Evolutionary conservation across 352 stramenopile species (phyloP).

Genomic region (Globisporangium nagaii): DNA sequence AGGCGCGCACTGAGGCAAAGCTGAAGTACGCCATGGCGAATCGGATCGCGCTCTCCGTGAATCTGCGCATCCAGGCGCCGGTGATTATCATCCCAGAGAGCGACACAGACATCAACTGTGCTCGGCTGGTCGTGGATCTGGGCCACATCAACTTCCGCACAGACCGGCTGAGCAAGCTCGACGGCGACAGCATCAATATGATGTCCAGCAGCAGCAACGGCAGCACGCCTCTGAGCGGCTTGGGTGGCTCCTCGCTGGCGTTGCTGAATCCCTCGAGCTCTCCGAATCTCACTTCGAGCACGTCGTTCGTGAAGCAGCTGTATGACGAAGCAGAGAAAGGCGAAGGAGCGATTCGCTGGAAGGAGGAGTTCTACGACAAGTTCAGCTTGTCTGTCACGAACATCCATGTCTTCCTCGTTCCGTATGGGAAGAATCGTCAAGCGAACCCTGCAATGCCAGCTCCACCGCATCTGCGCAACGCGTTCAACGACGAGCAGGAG

Average conservation of each 20-base stretch:
- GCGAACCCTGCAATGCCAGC: constrained; percentile 9
- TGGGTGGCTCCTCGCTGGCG: constrained; percentile 28
- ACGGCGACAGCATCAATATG: constrained; percentile 39
- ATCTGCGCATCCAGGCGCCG: constrained; percentile 81
- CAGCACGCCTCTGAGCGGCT: constrained; percentile 21
- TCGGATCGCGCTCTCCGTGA: constrained; percentile 67
- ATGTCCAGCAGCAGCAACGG: constrained; percentile 24
- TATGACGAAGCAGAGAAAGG: constrained; percentile 84
- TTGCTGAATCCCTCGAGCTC: constrained; percentile 39
- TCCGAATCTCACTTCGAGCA: constrained; percentile 40
- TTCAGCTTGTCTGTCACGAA: constrained; percentile 82
- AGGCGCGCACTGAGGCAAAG: constrained; percentile 82
- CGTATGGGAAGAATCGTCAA: constrained; percentile 43
- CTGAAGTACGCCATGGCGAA: constrained; percentile 88
- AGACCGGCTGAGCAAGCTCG: constrained; percentile 72
- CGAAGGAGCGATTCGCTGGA: constrained; percentile 83
- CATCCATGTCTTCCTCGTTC: constrained; percentile 77
- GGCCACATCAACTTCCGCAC: constrained; percentile 83
- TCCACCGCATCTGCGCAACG: constrained; percentile 31
- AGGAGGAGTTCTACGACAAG: constrained; percentile 90
- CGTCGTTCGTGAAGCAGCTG: constrained; percentile 80
- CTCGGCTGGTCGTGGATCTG: constrained; percentile 76
- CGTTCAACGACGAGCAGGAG: constrained; percentile 48
- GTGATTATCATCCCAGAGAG: constrained; percentile 82
- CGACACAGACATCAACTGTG: constrained; percentile 73